Conservation (phyloP, 2,329 filamentous ascomycete species). For the Xylariaceae sp. region DNA sequence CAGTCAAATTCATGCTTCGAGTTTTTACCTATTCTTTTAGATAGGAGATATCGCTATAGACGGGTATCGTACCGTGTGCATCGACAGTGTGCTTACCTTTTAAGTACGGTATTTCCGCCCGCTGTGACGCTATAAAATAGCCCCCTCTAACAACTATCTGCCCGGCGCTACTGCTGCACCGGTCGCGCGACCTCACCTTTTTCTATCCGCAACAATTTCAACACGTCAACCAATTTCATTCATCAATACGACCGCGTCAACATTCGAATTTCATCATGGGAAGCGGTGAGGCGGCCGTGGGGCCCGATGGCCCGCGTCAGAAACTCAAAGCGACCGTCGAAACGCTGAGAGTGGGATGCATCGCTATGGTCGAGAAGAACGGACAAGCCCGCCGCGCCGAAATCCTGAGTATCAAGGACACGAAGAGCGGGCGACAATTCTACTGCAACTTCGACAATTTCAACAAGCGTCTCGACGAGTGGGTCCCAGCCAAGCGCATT, state of each 20-base stretch:
- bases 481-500: constrained; percentile 77
- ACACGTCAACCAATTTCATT: constrained; percentile 26
- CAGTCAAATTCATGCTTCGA: not conserved
- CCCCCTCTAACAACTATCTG: not conserved
- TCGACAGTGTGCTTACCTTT: too few species aligned
- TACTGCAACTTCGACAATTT: constrained; percentile 99
- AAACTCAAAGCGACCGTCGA: constrained; percentile 80
- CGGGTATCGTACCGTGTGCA: not conserved
- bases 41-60: not conserved
- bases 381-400: constrained; percentile 86
- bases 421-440: constrained; percentile 81
- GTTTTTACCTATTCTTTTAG: not conserved
- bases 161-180: not conserved
- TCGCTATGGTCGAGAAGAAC: constrained; percentile 62
- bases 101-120: not conserved
- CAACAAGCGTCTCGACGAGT: constrained; percentile 83
- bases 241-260: constrained; percentile 33
- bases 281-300: constrained; percentile 49
- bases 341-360: constrained; percentile 62
- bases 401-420: constrained; percentile 88
- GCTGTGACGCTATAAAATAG: not conserved
- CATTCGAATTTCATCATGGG: constrained; percentile 46
- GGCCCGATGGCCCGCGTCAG: constrained; percentile 54
- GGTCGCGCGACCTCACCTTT: not conserved
- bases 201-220: not conserved